Evolutionary conservation across 108 stramenopile genomes (phyloP).

Genomic region (Nannochloropsis salina): DNA sequence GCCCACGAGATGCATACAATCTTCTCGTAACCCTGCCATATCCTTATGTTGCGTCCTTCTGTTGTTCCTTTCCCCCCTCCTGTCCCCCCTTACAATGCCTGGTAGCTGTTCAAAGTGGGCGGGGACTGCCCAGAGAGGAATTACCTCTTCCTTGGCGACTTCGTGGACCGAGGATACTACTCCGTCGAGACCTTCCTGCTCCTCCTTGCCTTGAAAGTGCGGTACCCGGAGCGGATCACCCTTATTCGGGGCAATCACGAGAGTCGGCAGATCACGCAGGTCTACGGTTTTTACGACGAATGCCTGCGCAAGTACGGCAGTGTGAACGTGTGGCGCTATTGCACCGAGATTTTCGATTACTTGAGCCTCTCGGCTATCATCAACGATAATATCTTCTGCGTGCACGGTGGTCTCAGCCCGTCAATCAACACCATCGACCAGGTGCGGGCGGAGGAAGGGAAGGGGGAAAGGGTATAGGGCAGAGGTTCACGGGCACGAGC

Average conservation of each 20-base stretch:
- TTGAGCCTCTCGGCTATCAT: slow-evolving; percentile 83
- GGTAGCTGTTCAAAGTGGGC: slow-evolving; percentile 87
- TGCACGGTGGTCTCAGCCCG: slow-evolving; percentile 92
- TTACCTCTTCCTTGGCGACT: slow-evolving; percentile 98
- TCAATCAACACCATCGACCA: slow-evolving; percentile 85
- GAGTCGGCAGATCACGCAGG: slow-evolving; percentile 91
- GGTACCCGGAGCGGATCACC: slow-evolving; percentile 96
- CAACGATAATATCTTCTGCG: slow-evolving; percentile 91
- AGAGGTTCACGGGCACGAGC: not conserved
- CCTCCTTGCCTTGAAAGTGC: slow-evolving; percentile 84
- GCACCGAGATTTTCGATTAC: slow-evolving; percentile 97
- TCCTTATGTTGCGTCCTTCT: too few relatives aligned
- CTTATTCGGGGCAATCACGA: slow-evolving; percentile 97
- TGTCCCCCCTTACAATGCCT: slow-evolving; percentile 30
- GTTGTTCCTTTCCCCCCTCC: not conserved
- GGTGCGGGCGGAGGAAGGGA: slow-evolving; percentile 31
- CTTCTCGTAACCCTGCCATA: too few relatives aligned
- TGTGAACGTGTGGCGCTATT: slow-evolving; percentile 97
- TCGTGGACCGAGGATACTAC: slow-evolving; percentile 98
- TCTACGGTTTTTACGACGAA: slow-evolving; percentile 99
- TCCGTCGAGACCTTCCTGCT: slow-evolving; percentile 94
- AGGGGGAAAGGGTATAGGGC: not conserved
- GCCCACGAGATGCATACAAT: too few relatives aligned
- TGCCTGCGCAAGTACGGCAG: slow-evolving; percentile 93
- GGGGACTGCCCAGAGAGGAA: slow-evolving; percentile 95